Evolutionary conservation across 139 green algal species (phyloP), one percentile per base, ranked within the genome.

Genomic region (Tetraselmis chui): DNA sequence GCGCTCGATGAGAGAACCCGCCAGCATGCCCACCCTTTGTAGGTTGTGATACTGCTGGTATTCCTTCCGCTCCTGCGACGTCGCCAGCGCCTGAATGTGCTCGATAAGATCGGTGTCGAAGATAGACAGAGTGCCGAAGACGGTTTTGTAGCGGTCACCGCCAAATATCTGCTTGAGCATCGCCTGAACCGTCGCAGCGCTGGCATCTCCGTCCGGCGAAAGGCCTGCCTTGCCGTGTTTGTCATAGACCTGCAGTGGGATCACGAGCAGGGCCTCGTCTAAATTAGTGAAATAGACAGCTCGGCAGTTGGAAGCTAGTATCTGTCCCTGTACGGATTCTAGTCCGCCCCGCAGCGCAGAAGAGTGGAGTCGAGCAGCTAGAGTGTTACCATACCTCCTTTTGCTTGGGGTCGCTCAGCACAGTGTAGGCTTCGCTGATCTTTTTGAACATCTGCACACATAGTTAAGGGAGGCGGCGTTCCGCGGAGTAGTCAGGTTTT

Each of bases 321-420:
- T n/a, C n/a, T n/a, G n/a, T n/a, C n/a, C n/a, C n/a, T n/a, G n/a
- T n/a, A n/a, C n/a, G n/a, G n/a, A n/a, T n/a, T n/a, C n/a, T n/a
- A n/a, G n/a, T n/a, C n/a, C n/a, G n/a, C n/a, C n/a, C n/a, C n/a
- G n/a, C n/a, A n/a, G n/a, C n/a, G n/a, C n/a, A n/a, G n/a, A n/a
- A n/a, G n/a, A n/a, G n/a, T n/a, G n/a, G n/a, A n/a, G n/a, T n/a
- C n/a, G n/a, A 11, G 29, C 59, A 11, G 1, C 88, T 23, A 58
- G 93, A 90, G 87, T 90, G 84, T 83, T 98, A 94, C 82, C 97
- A 98, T 0, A 92, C 78, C 2, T 80, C 29, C 23, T 89, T 80
- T 86, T 97, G 96, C 58, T 97, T 89, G 1, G 85, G 29, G 29
- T 98, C 94, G 2, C 83, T 89, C n/a, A 97, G 87, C 24, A 91